A percentile compares a stretch with the other conserved stretches of the same genome.
These are phyloP conservation scores for Ophiocordyceps unilateralis DNA, from an alignment of 2,329 filamentous ascomycete genomes.

Conservation along the genomic window DNA sequence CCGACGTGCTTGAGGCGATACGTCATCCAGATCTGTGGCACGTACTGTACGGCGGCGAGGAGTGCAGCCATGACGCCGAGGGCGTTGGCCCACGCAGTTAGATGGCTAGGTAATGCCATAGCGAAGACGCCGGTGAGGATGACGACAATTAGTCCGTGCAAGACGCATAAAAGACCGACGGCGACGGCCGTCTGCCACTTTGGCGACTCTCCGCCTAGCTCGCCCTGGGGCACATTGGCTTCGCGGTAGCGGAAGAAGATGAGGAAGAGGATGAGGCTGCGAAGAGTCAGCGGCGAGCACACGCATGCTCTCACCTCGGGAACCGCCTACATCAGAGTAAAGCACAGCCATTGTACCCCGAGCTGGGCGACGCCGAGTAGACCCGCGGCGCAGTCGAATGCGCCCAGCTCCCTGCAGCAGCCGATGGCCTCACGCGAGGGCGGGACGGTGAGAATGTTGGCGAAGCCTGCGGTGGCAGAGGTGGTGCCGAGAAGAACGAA, in stretches of 20 bases:
- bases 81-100: constrained; percentile 69
- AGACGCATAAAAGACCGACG: constrained; percentile 54
- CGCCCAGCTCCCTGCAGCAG: constrained; percentile 70
- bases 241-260: constrained; percentile 69
- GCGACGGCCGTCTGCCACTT: constrained; percentile 64
- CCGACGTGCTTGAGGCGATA: constrained; percentile 72
- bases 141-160: constrained; percentile 57
- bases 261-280: constrained; percentile 78
- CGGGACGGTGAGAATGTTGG: constrained; percentile 82
- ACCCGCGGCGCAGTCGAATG: constrained; percentile 70
- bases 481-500: constrained; percentile 90
- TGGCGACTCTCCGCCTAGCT: constrained; percentile 33
- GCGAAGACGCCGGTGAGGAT: constrained; percentile 54
- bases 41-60: constrained; percentile 75
- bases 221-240: constrained; percentile 30
- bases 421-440: constrained; percentile 65
- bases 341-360: constrained; percentile 81
- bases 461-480: constrained; percentile 73
- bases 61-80: constrained; percentile 64
- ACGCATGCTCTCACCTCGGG: background rate
- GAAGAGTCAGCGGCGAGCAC: background rate
- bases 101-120: constrained; percentile 40
- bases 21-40: constrained; percentile 90
- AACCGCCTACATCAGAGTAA: constrained; percentile 65
- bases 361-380: constrained; percentile 82